Percentiles rank a stretch among this genome's conserved stretches.
Evolutionary conservation across 2,329 filamentous ascomycete species (phyloP).

Genomic region (Colletotrichum sp.): DNA sequence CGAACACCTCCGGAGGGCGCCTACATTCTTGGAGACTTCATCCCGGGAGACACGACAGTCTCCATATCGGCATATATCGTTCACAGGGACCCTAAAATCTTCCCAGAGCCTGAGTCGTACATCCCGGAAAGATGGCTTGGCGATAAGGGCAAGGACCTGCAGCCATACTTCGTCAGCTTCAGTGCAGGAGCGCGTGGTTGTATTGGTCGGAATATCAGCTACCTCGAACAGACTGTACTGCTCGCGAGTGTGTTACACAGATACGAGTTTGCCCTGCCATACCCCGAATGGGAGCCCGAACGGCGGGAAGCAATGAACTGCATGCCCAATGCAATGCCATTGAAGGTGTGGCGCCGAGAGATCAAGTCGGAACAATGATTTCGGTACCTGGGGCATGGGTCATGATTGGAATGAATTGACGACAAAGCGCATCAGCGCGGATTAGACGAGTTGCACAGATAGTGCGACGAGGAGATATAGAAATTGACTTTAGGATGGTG

Average conservation of each 20-base stretch:
- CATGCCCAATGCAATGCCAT: neutral
- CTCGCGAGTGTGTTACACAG: slow-evolving; percentile 45
- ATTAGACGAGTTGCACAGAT: neutral
- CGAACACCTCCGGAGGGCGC: slow-evolving; percentile 48
- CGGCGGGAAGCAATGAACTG: neutral
- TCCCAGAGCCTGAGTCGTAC: slow-evolving; percentile 28
- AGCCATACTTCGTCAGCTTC: slow-evolving; percentile 44
- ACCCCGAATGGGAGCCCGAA: neutral
- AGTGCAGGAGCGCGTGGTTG: slow-evolving; percentile 23
- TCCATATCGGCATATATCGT: slow-evolving; percentile 34
- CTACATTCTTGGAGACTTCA: slow-evolving; percentile 43
- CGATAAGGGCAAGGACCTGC: slow-evolving; percentile 41
- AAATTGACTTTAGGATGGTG: neutral
- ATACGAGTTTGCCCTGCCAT: slow-evolving; percentile 37
- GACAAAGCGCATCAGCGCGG: neutral
- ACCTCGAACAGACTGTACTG: slow-evolving; percentile 51
- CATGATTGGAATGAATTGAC: neutral
- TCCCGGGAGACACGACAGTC: slow-evolving; percentile 48
- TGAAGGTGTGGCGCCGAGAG: neutral
- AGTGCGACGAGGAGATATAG: neutral
- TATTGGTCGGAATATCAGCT: slow-evolving; percentile 35
- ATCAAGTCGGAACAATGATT: neutral
- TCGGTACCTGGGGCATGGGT: neutral
- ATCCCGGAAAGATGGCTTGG: slow-evolving; percentile 36
- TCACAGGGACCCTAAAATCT: slow-evolving; percentile 26